Conservation (phyloP, 2,329 filamentous ascomycete species). For the Aspergillus tanneri region DNA sequence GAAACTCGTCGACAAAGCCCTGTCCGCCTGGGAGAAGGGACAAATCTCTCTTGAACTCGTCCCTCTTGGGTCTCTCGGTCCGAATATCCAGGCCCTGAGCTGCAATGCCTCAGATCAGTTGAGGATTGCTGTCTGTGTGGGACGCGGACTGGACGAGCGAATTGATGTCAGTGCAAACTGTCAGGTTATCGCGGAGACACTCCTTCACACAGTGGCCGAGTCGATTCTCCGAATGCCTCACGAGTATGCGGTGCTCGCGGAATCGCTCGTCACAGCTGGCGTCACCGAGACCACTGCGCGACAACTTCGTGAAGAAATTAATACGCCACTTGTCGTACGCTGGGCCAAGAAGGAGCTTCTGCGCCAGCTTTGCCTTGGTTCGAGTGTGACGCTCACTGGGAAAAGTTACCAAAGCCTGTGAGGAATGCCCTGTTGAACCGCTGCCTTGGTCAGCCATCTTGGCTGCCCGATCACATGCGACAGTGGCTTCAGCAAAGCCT, state of each 20-base stretch:
- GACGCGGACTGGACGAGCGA: slow-evolving; percentile 28
- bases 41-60: slow-evolving; percentile 37
- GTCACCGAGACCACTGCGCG: slow-evolving; percentile 36
- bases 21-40: slow-evolving; percentile 35
- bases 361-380: slow-evolving; percentile 49
- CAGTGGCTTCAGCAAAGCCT: slow-evolving; percentile 46
- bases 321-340: slow-evolving; percentile 40
- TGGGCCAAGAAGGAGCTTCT: slow-evolving; percentile 49
- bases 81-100: slow-evolving; percentile 37
- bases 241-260: slow-evolving; percentile 37
- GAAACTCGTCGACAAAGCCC: slow-evolving; percentile 34
- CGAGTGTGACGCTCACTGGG: slow-evolving; percentile 54
- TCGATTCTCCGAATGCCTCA: slow-evolving; percentile 36
- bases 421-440: slow-evolving; percentile 48
- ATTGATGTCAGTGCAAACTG: slow-evolving; percentile 38
- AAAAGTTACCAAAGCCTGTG: slow-evolving; percentile 48
- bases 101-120: slow-evolving; percentile 30
- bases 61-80: slow-evolving; percentile 32
- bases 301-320: slow-evolving; percentile 36
- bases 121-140: slow-evolving; percentile 35
- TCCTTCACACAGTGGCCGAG: slow-evolving; percentile 40
- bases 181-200: slow-evolving; percentile 39
- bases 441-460: slow-evolving; percentile 45
- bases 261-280: slow-evolving; percentile 34
- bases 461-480: slow-evolving; percentile 42